Conservation (phyloP, 768 basidiomycete genomes). For the Tulasnella sp. region DNA sequence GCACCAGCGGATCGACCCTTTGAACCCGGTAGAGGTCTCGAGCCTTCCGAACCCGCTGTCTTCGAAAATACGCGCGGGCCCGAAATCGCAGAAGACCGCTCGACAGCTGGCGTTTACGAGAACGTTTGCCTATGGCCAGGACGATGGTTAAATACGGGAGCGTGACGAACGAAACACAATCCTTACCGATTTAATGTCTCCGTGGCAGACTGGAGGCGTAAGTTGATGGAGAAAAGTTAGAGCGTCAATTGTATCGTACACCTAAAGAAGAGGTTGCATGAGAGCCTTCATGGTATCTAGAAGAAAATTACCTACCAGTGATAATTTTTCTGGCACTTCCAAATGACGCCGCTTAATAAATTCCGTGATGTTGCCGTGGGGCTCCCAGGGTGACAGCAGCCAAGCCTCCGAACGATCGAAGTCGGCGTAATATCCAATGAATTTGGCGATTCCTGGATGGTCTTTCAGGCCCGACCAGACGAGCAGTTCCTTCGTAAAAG, state of each 20-base stretch:
- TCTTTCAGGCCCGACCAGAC: background rate
- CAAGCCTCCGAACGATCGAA: background rate
- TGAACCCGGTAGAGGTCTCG: background rate
- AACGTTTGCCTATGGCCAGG: background rate
- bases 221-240: background rate
- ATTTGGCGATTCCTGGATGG: background rate
- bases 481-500: background rate
- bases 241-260: background rate
- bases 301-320: background rate
- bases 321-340: background rate
- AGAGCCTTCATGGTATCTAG: background rate
- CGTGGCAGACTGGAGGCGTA: background rate
- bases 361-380: background rate
- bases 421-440: background rate
- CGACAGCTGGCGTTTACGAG: background rate
- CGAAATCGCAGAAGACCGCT: constrained; percentile 13
- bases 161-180: background rate
- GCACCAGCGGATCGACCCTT: constrained; percentile 8
- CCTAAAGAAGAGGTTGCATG: background rate
- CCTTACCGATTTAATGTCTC: constrained; percentile 1
- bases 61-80: background rate
- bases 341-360: background rate
- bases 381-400: background rate
- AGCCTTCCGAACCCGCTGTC: background rate
- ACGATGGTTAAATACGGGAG: background rate